These are phyloP conservation scores for Oryza meridionalis DNA, from an alignment of 176 grass and related monocot genomes.

Conservation along the genomic window DNA sequence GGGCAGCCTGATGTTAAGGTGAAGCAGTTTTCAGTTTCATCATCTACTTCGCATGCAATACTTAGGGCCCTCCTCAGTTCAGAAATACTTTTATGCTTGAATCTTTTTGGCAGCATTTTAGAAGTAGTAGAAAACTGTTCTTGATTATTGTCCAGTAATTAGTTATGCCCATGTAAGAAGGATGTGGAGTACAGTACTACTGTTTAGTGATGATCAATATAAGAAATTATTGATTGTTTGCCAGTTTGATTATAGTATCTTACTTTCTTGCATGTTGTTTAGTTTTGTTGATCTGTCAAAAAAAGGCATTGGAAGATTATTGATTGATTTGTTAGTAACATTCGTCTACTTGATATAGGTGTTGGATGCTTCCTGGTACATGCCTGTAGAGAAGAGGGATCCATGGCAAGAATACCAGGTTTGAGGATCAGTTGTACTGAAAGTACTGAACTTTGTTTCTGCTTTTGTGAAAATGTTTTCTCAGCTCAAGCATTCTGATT, in stretches of 20 bases:
- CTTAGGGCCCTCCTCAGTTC: neutral
- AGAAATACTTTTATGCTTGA: neutral
- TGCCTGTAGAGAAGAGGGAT: slow-evolving; percentile 76
- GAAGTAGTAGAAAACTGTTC: neutral
- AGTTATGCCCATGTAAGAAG: neutral
- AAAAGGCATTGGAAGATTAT: neutral
- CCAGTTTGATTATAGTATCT: slow-evolving; percentile 22
- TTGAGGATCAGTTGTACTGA: neutral
- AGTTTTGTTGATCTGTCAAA: neutral
- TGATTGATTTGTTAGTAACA: neutral
- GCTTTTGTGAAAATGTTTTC: slow-evolving; percentile 20
- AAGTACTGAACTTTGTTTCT: neutral
- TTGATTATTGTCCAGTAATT: neutral
- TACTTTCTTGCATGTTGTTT: neutral
- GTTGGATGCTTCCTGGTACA: slow-evolving; percentile 96
- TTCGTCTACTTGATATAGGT: slow-evolving; percentile 47
- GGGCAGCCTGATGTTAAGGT: slow-evolving; percentile 75
- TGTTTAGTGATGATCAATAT: neutral
- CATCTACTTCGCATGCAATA: neutral
- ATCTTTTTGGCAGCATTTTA: neutral
- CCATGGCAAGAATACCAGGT: slow-evolving; percentile 91
- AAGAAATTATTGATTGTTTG: neutral
- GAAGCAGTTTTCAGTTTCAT: neutral
- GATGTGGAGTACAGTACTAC: neutral
- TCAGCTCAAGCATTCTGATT: slow-evolving; percentile 44